These are phyloP conservation scores for Saitozyma sp. DNA, from an alignment of 768 basidiomycete species.

Conservation along the genomic window DNA sequence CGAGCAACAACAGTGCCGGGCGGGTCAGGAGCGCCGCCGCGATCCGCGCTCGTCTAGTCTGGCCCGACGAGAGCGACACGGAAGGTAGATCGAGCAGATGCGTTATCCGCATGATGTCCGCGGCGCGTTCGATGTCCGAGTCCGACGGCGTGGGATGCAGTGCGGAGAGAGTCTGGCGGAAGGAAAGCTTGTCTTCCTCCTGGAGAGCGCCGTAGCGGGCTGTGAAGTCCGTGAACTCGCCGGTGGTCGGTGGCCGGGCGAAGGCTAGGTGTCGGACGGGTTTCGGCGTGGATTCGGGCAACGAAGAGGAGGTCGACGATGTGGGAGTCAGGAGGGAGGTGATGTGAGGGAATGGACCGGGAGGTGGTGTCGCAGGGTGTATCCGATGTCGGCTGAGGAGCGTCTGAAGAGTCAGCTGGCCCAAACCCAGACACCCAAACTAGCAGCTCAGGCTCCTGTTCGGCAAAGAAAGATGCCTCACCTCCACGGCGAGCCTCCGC, in stretches of 20 bases:
- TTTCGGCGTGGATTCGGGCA: slow-evolving; percentile 56
- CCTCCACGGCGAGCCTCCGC: slow-evolving; percentile 70
- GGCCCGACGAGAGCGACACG: slow-evolving; percentile 85
- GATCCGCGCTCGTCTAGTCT: slow-evolving; percentile 83
- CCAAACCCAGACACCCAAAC: slow-evolving; percentile 31
- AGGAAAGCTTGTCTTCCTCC: slow-evolving; percentile 77
- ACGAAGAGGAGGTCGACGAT: neutral
- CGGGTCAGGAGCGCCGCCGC: slow-evolving; percentile 69
- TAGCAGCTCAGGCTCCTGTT: neutral
- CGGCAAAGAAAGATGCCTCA: slow-evolving; percentile 44
- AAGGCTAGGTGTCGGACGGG: slow-evolving; percentile 57
- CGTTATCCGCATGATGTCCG: slow-evolving; percentile 61
- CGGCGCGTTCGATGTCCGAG: slow-evolving; percentile 59
- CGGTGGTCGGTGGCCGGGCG: slow-evolving; percentile 51
- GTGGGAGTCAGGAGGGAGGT: slow-evolving; percentile 46
- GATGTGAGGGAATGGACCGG: slow-evolving; percentile 78
- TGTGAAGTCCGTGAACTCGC: slow-evolving; percentile 87
- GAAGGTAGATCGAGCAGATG: slow-evolving; percentile 76
- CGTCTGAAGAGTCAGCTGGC: slow-evolving; percentile 54
- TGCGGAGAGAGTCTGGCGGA: slow-evolving; percentile 63
- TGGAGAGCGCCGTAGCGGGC: slow-evolving; percentile 86
- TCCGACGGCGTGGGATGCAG: slow-evolving; percentile 24
- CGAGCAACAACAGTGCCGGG: slow-evolving; percentile 77
- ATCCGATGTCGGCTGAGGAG: slow-evolving; percentile 72
- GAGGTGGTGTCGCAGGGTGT: slow-evolving; percentile 62